These are phyloP conservation scores for Aristolochia contorta DNA, from an alignment of 164 flowering plant species.

Conservation along the genomic window DNA sequence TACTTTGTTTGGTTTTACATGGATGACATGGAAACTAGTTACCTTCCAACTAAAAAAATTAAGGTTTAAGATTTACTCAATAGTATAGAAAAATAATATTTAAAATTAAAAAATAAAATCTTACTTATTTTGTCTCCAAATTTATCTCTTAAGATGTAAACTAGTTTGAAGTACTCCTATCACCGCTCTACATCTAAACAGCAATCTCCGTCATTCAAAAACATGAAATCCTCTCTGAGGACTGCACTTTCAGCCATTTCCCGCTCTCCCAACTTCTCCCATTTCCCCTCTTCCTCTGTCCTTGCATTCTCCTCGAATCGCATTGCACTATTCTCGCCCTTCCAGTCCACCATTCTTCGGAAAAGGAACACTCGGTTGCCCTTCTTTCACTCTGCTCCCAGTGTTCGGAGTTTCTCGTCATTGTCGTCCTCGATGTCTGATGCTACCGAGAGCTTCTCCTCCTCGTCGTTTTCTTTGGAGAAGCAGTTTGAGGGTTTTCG, in stretches of 20 bases:
- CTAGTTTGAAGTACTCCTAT: no score
- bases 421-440: not conserved
- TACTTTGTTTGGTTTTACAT: no score
- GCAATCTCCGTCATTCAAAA: not conserved
- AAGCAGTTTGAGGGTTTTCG: slow-evolving; percentile 71
- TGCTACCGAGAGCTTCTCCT: slow-evolving; percentile 2
- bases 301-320: not conserved
- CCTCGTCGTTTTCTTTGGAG: slow-evolving; percentile 33
- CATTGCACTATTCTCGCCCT: not conserved
- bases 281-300: not conserved
- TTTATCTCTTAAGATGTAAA: no score
- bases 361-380: not conserved
- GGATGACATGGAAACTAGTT: no score
- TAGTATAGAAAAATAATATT: no score
- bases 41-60: no score
- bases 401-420: not conserved
- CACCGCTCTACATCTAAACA: no score
- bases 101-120: no score
- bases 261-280: not conserved
- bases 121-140: no score
- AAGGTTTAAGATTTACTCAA: no score
- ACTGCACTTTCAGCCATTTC: not conserved
- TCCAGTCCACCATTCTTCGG: not conserved
- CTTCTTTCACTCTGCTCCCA: not conserved
- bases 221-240: not conserved